Conservation (phyloP, 768 basidiomycete genomes). For the Pleurotus tuber-regium region DNA sequence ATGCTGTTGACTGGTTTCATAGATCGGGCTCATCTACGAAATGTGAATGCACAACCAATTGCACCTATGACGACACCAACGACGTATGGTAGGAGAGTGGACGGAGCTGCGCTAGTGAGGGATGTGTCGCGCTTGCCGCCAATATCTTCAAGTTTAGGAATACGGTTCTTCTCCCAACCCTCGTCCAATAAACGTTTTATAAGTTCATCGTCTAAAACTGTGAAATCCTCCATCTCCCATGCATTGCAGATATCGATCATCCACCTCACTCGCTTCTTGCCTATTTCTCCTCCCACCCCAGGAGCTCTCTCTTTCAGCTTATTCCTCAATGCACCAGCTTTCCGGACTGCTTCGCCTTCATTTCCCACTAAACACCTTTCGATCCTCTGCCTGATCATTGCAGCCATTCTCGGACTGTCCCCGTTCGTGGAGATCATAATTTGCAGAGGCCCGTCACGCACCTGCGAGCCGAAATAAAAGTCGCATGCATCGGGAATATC, state of each 20-base stretch:
- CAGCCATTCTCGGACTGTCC: slow-evolving; percentile 87
- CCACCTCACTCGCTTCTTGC: slow-evolving; percentile 87
- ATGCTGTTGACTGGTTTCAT: no score
- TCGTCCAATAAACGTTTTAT: slow-evolving; percentile 70
- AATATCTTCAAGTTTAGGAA: slow-evolving; percentile 44
- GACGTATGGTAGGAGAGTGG: not conserved
- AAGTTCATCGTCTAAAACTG: slow-evolving; percentile 58
- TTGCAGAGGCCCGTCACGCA: slow-evolving; percentile 87
- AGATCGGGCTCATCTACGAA: not conserved
- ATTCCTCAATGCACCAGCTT: slow-evolving; percentile 70
- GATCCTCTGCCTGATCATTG: slow-evolving; percentile 71
- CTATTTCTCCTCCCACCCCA: slow-evolving; percentile 75
- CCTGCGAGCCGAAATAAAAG: slow-evolving; percentile 96
- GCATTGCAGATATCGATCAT: slow-evolving; percentile 83
- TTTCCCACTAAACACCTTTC: slow-evolving; percentile 64
- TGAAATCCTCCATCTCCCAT: slow-evolving; percentile 85
- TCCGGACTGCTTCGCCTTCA: slow-evolving; percentile 76
- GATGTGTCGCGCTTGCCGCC: slow-evolving; percentile 23
- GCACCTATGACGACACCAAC: slow-evolving; percentile 5
- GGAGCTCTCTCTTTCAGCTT: slow-evolving; percentile 78
- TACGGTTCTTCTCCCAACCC: slow-evolving; percentile 75
- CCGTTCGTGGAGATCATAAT: slow-evolving; percentile 97
- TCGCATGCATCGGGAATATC: slow-evolving; percentile 96
- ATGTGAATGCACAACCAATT: slow-evolving; percentile 4
- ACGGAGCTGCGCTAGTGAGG: not conserved